A percentile compares a stretch with the other conserved stretches of the same genome.
Evolutionary conservation across 495 filamentous ascomycete species (phyloP).

Genomic region (Cenococcum geophilum): DNA sequence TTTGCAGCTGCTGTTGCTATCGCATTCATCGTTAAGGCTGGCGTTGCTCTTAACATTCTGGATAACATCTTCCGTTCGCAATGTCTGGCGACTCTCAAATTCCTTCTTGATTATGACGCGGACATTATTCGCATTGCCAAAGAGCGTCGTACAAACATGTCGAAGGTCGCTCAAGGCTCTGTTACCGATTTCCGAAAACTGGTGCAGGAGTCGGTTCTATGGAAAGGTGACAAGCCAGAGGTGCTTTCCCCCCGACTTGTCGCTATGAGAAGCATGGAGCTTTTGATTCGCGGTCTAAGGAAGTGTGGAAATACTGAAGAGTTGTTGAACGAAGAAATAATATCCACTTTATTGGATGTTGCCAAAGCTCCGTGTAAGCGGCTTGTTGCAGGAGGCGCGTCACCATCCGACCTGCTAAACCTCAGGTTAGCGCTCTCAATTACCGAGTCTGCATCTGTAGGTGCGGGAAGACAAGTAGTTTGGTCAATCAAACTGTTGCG

Average conservation of each 20-base stretch:
- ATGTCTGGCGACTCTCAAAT: slow-evolving; percentile 46
- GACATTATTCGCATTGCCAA: slow-evolving; percentile 53
- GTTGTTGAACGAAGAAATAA: slow-evolving; percentile 43
- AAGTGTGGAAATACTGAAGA: slow-evolving; percentile 45
- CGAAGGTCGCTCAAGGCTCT: slow-evolving; percentile 52
- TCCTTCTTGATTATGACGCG: slow-evolving; percentile 46
- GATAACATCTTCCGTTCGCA: slow-evolving; percentile 47
- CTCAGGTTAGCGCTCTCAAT: slow-evolving; percentile 51
- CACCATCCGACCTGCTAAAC: slow-evolving; percentile 10
- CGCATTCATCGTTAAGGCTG: slow-evolving; percentile 50
- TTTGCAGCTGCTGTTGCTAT: slow-evolving; percentile 53
- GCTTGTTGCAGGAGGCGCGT: slow-evolving; percentile 7
- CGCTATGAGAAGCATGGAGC: slow-evolving; percentile 58
- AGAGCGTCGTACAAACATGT: slow-evolving; percentile 63
- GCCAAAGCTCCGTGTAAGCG: slow-evolving; percentile 2
- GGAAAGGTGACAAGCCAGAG: slow-evolving; percentile 48
- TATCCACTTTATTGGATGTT: slow-evolving; percentile 23
- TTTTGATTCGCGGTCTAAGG: slow-evolving; percentile 50
- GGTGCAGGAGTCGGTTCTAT: slow-evolving; percentile 49
- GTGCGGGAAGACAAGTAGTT: slow-evolving; percentile 14
- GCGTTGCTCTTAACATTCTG: slow-evolving; percentile 45
- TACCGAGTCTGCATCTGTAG: slow-evolving; percentile 49
- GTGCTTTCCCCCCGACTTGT: slow-evolving; percentile 56
- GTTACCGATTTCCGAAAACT: slow-evolving; percentile 48
- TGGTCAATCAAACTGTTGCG: slow-evolving; percentile 33